These are phyloP conservation scores for Podaxis sp. DNA, from an alignment of 768 basidiomycete species.

Conservation along the genomic window DNA sequence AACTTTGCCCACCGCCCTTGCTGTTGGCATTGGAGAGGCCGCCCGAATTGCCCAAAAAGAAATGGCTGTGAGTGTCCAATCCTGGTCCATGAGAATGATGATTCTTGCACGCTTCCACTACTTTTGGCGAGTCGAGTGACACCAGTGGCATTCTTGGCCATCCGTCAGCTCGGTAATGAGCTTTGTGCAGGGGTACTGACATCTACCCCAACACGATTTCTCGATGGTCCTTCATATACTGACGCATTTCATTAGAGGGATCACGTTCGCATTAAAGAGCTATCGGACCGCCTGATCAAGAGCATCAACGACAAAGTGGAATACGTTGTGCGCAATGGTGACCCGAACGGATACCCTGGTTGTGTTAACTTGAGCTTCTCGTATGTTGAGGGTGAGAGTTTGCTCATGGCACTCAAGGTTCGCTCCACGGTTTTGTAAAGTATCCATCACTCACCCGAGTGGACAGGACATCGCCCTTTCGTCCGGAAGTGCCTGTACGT, in stretches of 20 bases:
- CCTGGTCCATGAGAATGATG: constrained; percentile 34
- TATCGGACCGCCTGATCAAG: constrained; percentile 79
- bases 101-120: constrained; percentile 38
- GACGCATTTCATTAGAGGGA: constrained; percentile 61
- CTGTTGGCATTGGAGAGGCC: constrained; percentile 93
- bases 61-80: constrained; percentile 75
- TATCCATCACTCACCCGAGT: neutral
- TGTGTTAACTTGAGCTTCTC: constrained; percentile 96
- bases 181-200: constrained; percentile 95
- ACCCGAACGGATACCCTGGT: constrained; percentile 87
- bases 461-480: constrained; percentile 93
- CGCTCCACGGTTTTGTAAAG: neutral
- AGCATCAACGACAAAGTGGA: constrained; percentile 84
- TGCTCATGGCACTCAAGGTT: constrained; percentile 96
- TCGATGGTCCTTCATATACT: constrained; percentile 4
- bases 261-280: constrained; percentile 64
- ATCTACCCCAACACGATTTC: neutral
- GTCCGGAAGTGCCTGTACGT: constrained; percentile 97
- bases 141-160: constrained; percentile 18
- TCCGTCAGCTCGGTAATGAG: constrained; percentile 56
- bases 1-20: constrained; percentile 86
- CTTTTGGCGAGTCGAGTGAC: constrained; percentile 45
- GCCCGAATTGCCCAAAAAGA: constrained; percentile 88
- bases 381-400: constrained; percentile 95
- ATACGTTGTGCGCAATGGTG: constrained; percentile 93